Conservation (phyloP, 2,329 filamentous ascomycete genomes). For the Aphanoascus verrucosus region DNA sequence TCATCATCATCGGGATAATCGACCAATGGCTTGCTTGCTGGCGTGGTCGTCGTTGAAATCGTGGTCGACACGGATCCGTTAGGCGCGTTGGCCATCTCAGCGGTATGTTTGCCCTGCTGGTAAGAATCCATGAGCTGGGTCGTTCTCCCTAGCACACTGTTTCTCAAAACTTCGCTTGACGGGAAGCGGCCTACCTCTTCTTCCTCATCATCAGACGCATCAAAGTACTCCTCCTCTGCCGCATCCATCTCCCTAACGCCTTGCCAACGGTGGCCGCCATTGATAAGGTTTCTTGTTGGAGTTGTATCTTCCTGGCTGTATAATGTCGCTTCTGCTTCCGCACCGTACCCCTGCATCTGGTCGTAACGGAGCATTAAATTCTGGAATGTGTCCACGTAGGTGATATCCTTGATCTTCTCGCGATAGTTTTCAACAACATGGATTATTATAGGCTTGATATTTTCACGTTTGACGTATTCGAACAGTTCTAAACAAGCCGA, state of each 20-base stretch:
- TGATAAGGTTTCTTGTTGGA: constrained; percentile 37
- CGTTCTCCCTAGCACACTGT: constrained; percentile 5
- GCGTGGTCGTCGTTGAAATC: constrained; percentile 34
- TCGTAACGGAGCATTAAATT: constrained; percentile 68
- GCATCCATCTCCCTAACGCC: constrained; percentile 73
- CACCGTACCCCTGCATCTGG: constrained; percentile 58
- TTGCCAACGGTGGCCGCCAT: constrained; percentile 52
- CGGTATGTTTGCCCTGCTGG: constrained; percentile 31
- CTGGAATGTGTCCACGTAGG: constrained; percentile 76
- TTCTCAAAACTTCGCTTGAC: constrained; percentile 5
- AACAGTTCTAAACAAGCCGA: constrained; percentile 92
- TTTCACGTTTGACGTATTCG: constrained; percentile 74
- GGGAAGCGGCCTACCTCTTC: constrained; percentile 41
- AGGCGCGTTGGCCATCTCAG: constrained; percentile 24
- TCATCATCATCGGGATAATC: constrained; percentile 88
- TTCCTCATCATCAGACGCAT: constrained; percentile 76
- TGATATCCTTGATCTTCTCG: constrained; percentile 62
- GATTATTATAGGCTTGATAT: constrained; percentile 67
- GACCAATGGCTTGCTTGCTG: constrained; percentile 62
- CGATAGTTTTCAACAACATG: constrained; percentile 78
- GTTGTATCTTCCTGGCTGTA: constrained; percentile 59
- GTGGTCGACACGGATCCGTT: constrained; percentile 42
- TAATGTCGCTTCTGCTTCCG: constrained; percentile 51
- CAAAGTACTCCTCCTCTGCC: constrained; percentile 89
- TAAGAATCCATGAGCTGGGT: constrained; percentile 20